A percentile compares a stretch with the other conserved stretches of the same genome.
Evolutionary conservation across 371 early-diverging fungal genomes (phyloP).

Genomic region (Rhizopus sp.): DNA sequence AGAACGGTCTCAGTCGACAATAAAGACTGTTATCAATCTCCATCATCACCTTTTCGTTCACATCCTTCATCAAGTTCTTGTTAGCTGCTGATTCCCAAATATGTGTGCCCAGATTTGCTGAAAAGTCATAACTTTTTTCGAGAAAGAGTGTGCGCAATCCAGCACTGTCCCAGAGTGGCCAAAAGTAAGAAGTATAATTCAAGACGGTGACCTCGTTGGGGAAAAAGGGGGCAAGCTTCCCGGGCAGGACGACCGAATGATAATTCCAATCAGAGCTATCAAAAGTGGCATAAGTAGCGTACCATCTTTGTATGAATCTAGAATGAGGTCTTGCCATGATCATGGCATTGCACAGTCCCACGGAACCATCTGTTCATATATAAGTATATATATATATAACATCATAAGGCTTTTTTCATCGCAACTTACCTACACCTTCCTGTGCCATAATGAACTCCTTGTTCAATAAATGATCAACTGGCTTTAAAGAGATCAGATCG

Average conservation of each 20-base stretch:
- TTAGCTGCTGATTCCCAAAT: conserved; percentile 56
- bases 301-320: conserved; percentile 53
- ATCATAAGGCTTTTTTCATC: not conserved
- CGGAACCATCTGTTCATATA: conserved; percentile 34
- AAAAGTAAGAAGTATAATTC: conserved; percentile 47
- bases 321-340: conserved; percentile 51
- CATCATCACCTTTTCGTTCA: conserved; percentile 36
- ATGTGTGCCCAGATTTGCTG: conserved; percentile 44
- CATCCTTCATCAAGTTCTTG: conserved; percentile 41
- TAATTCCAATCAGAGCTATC: conserved; percentile 48
- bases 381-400: conserved; percentile 4
- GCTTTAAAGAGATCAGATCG: conserved; percentile 49
- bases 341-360: conserved; percentile 57
- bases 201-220: conserved; percentile 40
- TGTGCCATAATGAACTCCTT: conserved; percentile 55
- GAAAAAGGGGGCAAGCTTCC: conserved; percentile 45
- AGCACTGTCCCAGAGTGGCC: conserved; percentile 52
- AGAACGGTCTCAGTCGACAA: conserved; percentile 43
- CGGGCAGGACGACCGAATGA: conserved; percentile 55
- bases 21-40: conserved; percentile 50
- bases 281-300: conserved; percentile 47
- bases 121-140: conserved; percentile 47
- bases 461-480: conserved; percentile 47
- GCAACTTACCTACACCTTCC: conserved; percentile 43
- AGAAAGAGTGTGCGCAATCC: conserved; percentile 46